Evolutionary conservation across 768 basidiomycete species (phyloP).

Genomic region (Leucosporidium creatinivorum): DNA sequence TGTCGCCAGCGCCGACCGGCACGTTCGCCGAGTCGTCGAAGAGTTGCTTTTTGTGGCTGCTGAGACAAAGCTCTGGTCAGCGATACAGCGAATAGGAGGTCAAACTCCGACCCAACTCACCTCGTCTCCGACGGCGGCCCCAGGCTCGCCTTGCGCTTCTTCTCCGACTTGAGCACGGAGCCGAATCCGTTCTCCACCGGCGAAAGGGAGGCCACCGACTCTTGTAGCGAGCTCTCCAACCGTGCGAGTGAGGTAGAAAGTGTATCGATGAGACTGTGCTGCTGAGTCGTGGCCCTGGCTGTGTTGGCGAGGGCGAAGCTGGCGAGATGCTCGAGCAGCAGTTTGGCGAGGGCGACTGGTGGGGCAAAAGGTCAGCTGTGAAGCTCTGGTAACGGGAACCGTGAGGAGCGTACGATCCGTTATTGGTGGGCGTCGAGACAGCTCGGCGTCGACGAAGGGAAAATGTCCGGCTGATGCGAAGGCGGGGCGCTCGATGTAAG

Average conservation of each 20-base stretch:
- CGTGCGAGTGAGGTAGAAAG: neutral
- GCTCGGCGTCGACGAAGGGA: neutral
- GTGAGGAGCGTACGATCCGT: neutral
- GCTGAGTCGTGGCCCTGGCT: neutral
- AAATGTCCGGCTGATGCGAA: neutral
- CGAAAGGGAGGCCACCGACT: neutral
- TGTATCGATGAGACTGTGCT: neutral
- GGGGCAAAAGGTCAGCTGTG: no score
- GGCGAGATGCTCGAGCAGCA: neutral
- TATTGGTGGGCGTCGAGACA: neutral
- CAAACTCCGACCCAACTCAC: no score
- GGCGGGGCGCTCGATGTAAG: neutral
- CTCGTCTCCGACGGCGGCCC: neutral
- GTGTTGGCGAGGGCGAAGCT: neutral
- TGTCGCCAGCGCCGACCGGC: no score
- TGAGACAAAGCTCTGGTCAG: no score
- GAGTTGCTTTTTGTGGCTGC: no score
- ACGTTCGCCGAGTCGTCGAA: no score
- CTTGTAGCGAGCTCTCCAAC: neutral
- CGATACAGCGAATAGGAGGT: no score
- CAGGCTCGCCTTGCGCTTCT: conserved; percentile 2
- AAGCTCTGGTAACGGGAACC: neutral
- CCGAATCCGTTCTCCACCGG: neutral
- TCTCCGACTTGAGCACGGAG: neutral
- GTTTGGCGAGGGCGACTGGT: neutral